Conservation (phyloP, 1,284 basidiomycete species). For the Papiliotrema nemorosa region DNA sequence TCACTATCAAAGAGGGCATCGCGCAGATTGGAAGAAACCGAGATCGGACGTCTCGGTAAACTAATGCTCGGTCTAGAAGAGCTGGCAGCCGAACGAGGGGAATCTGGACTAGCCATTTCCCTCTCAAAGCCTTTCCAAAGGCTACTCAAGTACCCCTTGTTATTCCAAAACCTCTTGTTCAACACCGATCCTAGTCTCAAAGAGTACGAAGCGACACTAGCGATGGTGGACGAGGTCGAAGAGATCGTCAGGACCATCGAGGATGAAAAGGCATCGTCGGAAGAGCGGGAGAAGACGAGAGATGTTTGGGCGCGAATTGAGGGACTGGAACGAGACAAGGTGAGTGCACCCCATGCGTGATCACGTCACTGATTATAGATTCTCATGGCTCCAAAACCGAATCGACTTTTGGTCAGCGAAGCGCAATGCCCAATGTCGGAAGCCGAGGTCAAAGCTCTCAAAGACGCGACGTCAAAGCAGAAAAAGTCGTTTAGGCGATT, state of each 20-base stretch:
- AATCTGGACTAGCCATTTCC: slow-evolving; percentile 88
- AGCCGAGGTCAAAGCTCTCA: slow-evolving; percentile 50
- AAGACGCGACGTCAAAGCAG: slow-evolving; percentile 50
- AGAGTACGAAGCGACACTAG: slow-evolving; percentile 92
- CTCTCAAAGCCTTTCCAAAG: slow-evolving; percentile 96
- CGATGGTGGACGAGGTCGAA: slow-evolving; percentile 96
- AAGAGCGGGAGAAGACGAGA: slow-evolving; percentile 88
- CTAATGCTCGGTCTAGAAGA: slow-evolving; percentile 63
- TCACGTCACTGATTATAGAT: slow-evolving; percentile 3
- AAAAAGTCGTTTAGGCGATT: slow-evolving; percentile 76
- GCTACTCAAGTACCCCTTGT: slow-evolving; percentile 90
- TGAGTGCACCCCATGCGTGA: slow-evolving; percentile 45
- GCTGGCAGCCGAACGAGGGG: slow-evolving; percentile 74
- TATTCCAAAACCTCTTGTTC: slow-evolving; percentile 96
- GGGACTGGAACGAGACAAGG: slow-evolving; percentile 81
- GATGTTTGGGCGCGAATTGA: slow-evolving; percentile 95
- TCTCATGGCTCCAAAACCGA: slow-evolving; percentile 82
- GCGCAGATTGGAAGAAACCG: slow-evolving; percentile 64
- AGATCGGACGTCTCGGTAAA: slow-evolving; percentile 41
- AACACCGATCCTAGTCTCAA: slow-evolving; percentile 93
- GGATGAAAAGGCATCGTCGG: slow-evolving; percentile 93
- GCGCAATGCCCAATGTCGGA: slow-evolving; percentile 53
- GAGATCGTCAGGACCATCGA: slow-evolving; percentile 92
- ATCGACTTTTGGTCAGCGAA: slow-evolving; percentile 82
- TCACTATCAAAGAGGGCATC: slow-evolving; percentile 2